Conservation (phyloP, 2,329 filamentous ascomycete genomes). For the Westerdykella aurantiaca region DNA sequence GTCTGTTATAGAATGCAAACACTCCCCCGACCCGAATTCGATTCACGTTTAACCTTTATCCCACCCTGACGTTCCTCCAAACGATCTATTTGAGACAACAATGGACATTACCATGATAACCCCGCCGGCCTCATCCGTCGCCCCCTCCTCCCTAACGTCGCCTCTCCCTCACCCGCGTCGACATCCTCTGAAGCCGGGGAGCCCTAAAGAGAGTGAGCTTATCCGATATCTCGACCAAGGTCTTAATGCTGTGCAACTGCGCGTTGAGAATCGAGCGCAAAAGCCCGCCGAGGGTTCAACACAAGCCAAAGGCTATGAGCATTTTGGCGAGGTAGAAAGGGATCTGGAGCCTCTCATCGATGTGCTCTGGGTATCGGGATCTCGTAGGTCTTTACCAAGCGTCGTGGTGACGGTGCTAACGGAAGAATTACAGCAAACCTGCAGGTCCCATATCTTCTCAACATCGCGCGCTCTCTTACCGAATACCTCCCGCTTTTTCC, state of each 20-base stretch:
- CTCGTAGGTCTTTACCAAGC: conserved; percentile 55
- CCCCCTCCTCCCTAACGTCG: conserved; percentile 35
- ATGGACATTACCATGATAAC: conserved; percentile 36
- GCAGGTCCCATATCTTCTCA: conserved; percentile 78
- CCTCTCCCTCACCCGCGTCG: conserved; percentile 50
- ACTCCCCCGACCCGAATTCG: not conserved
- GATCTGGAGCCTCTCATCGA: conserved; percentile 73
- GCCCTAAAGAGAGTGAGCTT: conserved; percentile 53
- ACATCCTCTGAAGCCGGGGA: conserved; percentile 51
- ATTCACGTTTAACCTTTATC: not conserved
- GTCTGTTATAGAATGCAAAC: not conserved
- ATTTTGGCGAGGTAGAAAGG: conserved; percentile 63
- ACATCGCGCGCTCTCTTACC: conserved; percentile 65
- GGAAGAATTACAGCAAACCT: conserved; percentile 54
- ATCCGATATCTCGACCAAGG: conserved; percentile 53
- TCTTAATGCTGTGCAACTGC: conserved; percentile 32
- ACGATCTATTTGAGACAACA: not conserved
- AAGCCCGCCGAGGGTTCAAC: conserved; percentile 15
- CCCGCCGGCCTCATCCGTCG: conserved; percentile 45
- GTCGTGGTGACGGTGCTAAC: conserved; percentile 1
- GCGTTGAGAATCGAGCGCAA: conserved; percentile 22
- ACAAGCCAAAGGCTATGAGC: conserved; percentile 49
- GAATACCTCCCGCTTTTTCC: conserved; percentile 69
- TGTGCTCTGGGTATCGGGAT: conserved; percentile 80
- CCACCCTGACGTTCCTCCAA: not conserved